These are phyloP conservation scores for Pseudogymnoascus sp. DNA, from an alignment of 2,329 filamentous ascomycete species.

Conservation along the genomic window DNA sequence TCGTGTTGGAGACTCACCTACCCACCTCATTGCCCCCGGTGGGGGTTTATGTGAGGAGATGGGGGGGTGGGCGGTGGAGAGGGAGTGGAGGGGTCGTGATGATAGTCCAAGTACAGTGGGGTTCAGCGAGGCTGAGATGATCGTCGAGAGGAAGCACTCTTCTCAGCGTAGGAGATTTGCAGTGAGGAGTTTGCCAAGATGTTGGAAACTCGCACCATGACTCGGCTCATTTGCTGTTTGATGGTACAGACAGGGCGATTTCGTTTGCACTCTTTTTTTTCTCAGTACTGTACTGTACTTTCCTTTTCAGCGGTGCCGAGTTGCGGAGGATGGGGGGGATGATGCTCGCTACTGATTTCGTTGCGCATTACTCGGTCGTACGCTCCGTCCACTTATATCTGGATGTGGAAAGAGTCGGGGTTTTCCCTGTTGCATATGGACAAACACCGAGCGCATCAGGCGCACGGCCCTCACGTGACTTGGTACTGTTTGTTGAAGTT, in stretches of 20 bases:
- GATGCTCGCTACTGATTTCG: background rate
- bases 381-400: background rate
- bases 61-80: background rate
- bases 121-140: slow-evolving; percentile 3
- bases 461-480: background rate
- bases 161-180: slow-evolving; percentile 1
- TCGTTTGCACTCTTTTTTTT: background rate
- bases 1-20: background rate
- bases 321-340: background rate
- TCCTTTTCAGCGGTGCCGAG: background rate
- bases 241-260: background rate
- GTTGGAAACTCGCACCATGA: slow-evolving; percentile 10
- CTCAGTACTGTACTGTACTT: background rate
- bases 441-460: background rate
- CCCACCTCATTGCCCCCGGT: background rate
- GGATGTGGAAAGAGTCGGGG: background rate
- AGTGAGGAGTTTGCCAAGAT: background rate
- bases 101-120: background rate
- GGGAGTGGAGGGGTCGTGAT: background rate
- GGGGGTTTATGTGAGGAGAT: background rate
- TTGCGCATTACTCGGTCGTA: background rate
- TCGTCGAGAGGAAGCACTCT: slow-evolving; percentile 1
- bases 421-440: slow-evolving; percentile 3
- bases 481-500: background rate
- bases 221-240: slow-evolving; percentile 6